Base-by-base conservation (phyloP, 1,284 basidiomycete species). In the Butyriboletus appendiculatus region DNA sequence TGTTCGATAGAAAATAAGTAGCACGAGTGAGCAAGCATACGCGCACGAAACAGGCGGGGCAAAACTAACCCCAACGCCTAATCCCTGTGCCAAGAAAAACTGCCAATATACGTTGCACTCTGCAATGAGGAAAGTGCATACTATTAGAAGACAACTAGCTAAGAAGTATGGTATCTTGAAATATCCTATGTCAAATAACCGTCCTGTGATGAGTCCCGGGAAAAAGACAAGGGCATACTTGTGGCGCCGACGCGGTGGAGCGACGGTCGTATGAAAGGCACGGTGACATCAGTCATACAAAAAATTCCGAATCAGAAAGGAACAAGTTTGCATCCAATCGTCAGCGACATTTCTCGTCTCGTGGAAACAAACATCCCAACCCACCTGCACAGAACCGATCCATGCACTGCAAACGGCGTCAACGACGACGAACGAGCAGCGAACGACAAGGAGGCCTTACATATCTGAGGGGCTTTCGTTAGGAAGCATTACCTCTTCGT, bases 81-180 rank as follows among this genome's bases (percentile, higher is more conserved):
- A 52, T 3, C 80, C 80, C 49, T 82, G 80, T 14, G 71, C 78
- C 11, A 82, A 70, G 35, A 82, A 57, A 50, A 81, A 73, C 34
- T 85, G 82, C 75, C 77, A 85, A 60, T 79, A 85, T 48, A 67
- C 55, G 5, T 60, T 77, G 50, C 80, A 80, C 60, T 84, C 73
- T 1, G 79, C 79, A 1, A 75, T 69, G 51, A 84, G 69, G 63
- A 85, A 78, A 1, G 77, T 73, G 35, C 72, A 75, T 1, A 73
- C 58, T 20, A 81, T 66, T 30, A 84, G 67, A 26, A 79, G 49
- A 10, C 67, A 60, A 20, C 74, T 75, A 10, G 73, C 74, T 6
- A 67, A 10, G 18, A 75, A 59, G 22, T 77, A 64, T 4, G 70
- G 67, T 33, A 71, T 52, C 45, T 59, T 72, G 47, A 71, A 63